Conservation (phyloP, 768 basidiomycete genomes). For the Baorangia bicolor region DNA sequence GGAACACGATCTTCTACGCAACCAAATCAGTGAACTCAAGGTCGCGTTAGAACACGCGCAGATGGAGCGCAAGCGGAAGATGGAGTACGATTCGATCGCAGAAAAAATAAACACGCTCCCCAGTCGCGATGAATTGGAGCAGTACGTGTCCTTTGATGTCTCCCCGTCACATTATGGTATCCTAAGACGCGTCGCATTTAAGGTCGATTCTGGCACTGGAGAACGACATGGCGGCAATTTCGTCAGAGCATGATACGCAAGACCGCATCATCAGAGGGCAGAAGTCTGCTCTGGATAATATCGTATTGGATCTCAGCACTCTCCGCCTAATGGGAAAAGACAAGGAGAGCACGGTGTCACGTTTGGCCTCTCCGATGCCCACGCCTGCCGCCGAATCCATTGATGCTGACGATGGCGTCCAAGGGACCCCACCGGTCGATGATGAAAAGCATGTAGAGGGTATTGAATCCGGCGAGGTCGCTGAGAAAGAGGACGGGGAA, state of each 20-base stretch:
- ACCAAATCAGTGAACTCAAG: conserved; percentile 79
- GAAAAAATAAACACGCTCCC: conserved; percentile 82
- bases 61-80: conserved; percentile 69
- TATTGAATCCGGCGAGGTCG: conserved; percentile 43
- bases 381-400: conserved; percentile 49
- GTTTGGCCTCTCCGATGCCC: conserved; percentile 38
- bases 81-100: conserved; percentile 82
- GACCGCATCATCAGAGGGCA: conserved; percentile 64
- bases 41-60: conserved; percentile 76
- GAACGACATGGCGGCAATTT: conserved; percentile 76
- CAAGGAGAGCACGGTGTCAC: conserved; percentile 45
- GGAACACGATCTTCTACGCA: conserved; percentile 64
- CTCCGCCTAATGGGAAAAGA: conserved; percentile 73
- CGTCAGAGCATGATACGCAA: conserved; percentile 72
- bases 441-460: conserved; percentile 40
- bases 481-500: conserved; percentile 39
- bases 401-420: conserved; percentile 26
- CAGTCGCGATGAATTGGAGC: conserved; percentile 71
- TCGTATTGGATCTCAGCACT: conserved; percentile 59
- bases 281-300: conserved; percentile 62
- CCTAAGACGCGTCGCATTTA: conserved; percentile 1
- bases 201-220: conserved; percentile 72
- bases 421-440: conserved; percentile 20
- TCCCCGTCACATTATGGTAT: neutral
- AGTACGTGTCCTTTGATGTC: conserved; percentile 48